Base-by-base conservation (phyloP, 2,329 filamentous ascomycete species). In the Colletotrichum trifolii region DNA sequence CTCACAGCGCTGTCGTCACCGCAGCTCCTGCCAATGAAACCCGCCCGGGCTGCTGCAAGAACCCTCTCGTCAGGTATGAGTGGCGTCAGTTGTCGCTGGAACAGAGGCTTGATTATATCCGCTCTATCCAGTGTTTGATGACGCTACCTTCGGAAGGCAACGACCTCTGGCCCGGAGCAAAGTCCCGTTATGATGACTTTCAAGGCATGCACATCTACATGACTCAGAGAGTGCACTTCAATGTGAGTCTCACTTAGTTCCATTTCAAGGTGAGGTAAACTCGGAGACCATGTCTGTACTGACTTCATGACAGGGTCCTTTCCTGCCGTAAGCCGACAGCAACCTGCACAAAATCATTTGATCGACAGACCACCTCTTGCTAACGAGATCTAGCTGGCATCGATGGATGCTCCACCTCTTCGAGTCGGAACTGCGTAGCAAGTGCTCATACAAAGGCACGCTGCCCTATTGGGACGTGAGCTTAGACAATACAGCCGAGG, bases 151-250 rank as follows among this genome's bases (percentile, higher is more conserved):
- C 66, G 0, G 42, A 65, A 13, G 47, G 25, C 25, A 39, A 54
- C 13, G 54, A 50, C 13, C 2, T 62, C 3, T 48, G 43, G 58
- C 48, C 65, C 2, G 70, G 67, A 6, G 67, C 70, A 15, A 68
- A 66, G 57, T 69, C 67, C 25, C 69, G 71, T 2, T 73, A 67
- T 15, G 71, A 73, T 12, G 71, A 73, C 46, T 73, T 73, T 43
- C 58, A 69, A 45, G 69, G 69, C 8, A 67, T 70, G n/a, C 71
- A 74, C 38, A 71, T 72, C 36, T 66, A 66, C 34, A 56, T 71
- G 57, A 69, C 68, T 8, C 64, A 70, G 38, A 25, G 57, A n/a
- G 60, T 71, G 6, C 71, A 73, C 48, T 71, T 67, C 25, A 57
- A 43, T 6, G 36, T 64, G 5, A 61, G 60, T 43, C 11, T 34